These are phyloP conservation scores for Paramecium octaurelia DNA, from an alignment of 73 alveolate genomes.

Conservation along the genomic window DNA sequence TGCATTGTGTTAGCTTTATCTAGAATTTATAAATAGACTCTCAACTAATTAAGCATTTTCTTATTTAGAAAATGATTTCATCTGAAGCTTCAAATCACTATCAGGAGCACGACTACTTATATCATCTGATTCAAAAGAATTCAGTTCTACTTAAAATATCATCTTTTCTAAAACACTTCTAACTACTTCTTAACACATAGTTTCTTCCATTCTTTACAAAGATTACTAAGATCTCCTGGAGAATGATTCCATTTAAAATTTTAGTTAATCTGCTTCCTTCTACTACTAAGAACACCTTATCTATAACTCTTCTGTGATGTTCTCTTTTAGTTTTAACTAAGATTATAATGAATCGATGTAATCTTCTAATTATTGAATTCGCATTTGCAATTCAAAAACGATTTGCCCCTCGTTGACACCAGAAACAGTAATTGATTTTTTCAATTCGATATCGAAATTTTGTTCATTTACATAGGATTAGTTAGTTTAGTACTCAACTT, in stretches of 20 bases:
- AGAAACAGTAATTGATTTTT: conserved; percentile 14
- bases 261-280: not conserved
- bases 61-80: conserved; percentile 31
- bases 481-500: not conserved
- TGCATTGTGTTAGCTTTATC: not conserved
- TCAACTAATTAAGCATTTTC: conserved; percentile 26
- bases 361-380: not conserved
- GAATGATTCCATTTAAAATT: not conserved
- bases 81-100: conserved; percentile 37
- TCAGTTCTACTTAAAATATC: not conserved
- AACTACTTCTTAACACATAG: conserved; percentile 28
- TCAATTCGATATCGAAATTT: conserved; percentile 23
- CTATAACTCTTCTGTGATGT: not conserved
- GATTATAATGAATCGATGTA: not conserved
- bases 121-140: conserved; percentile 37
- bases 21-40: conserved; percentile 37
- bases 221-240: not conserved
- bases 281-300: not conserved
- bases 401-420: conserved; percentile 26
- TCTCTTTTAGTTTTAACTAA: not conserved
- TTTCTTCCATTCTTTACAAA: conserved; percentile 39
- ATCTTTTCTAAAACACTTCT: conserved; percentile 28
- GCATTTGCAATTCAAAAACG: not conserved
- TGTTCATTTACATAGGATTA: conserved; percentile 9
- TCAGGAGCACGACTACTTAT: conserved; percentile 13